Evolutionary conservation across 345 rosid species (phyloP), one percentile per base, ranked within the genome.

Genomic region (Melaleuca quinquenervia): DNA sequence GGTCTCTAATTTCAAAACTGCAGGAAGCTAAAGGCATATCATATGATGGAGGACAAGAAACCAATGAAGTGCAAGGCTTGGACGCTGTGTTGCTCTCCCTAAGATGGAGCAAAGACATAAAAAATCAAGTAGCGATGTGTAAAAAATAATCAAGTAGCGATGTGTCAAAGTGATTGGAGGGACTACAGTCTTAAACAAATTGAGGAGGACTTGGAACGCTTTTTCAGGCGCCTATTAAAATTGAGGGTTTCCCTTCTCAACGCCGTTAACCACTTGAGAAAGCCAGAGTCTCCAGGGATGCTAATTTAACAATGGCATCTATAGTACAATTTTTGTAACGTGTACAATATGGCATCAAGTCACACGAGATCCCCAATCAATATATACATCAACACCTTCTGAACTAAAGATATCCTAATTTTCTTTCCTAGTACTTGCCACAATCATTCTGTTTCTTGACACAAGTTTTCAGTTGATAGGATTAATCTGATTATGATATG

Each of bases 1-100:
- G 80, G 89, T 80, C 87, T 20, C 13, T 86, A 1, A 52, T 90
- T 22, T 87, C 89, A 7, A 90, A 90, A 85, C 9, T 90, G 18
- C 56, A 89, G 83, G 75, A 27, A 13, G 29, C 86, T 7, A 90
- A 84, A 84, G 88, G 84, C 20, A 85, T 54, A 52, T 62, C 75
- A 15, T 7, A 21, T 27, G 75, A 62, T 1, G 11, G 44, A 29
- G 75, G 75, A 29, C 18, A 29, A 21, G 75, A 29, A 29, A 29
- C 22, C 75, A 29, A 29, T 7, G 44, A 62, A 29, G 75, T 62
- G 20, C 75, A 29, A 62, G 75, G 44, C 44, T 27, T 62, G 75
- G 75, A 62, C 20, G 21, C 75, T 11, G 0, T 14, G 21, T 32
- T 29, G 44, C 75, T 62, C 75, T 62, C 44, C 44, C 75, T 62